Evolutionary conservation across 306 rosid genomes (phyloP).

Genomic region (Delonix regia): DNA sequence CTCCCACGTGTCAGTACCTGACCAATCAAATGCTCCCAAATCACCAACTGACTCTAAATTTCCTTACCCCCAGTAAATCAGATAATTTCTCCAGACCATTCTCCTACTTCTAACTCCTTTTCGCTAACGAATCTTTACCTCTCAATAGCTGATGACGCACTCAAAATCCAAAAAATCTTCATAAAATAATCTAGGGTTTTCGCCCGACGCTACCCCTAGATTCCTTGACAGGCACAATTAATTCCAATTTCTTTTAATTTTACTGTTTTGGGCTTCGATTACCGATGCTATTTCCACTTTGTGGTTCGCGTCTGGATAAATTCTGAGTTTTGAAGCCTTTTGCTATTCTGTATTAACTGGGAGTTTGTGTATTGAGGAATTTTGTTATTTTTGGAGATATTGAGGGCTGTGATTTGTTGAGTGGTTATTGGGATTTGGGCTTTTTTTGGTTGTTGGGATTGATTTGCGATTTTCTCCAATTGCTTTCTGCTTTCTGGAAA

Average conservation of each 20-base stretch:
- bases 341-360: slow-evolving; percentile 32
- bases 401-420: neutral
- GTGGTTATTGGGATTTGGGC: neutral
- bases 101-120: neutral
- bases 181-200: slow-evolving; percentile 61
- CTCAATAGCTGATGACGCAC: slow-evolving; percentile 40
- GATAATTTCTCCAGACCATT: slow-evolving; percentile 33
- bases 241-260: slow-evolving; percentile 20
- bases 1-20: slow-evolving; percentile 30
- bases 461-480: slow-evolving; percentile 14
- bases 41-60: neutral
- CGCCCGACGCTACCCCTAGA: slow-evolving; percentile 21
- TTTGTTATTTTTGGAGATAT: slow-evolving; percentile 25
- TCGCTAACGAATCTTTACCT: slow-evolving; percentile 24
- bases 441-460: slow-evolving; percentile 10
- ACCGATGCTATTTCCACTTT: neutral
- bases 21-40: slow-evolving; percentile 12
- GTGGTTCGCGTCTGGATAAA: slow-evolving; percentile 13
- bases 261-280: slow-evolving; percentile 29
- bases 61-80: slow-evolving; percentile 39
- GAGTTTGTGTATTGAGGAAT: slow-evolving; percentile 11
- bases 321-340: slow-evolving; percentile 13
- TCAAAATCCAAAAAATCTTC: slow-evolving; percentile 37
- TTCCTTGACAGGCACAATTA: slow-evolving; percentile 4
- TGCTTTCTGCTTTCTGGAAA: neutral